Conservation (phyloP, 176 grass and related monocot species). For the Eragrostis curvula region DNA sequence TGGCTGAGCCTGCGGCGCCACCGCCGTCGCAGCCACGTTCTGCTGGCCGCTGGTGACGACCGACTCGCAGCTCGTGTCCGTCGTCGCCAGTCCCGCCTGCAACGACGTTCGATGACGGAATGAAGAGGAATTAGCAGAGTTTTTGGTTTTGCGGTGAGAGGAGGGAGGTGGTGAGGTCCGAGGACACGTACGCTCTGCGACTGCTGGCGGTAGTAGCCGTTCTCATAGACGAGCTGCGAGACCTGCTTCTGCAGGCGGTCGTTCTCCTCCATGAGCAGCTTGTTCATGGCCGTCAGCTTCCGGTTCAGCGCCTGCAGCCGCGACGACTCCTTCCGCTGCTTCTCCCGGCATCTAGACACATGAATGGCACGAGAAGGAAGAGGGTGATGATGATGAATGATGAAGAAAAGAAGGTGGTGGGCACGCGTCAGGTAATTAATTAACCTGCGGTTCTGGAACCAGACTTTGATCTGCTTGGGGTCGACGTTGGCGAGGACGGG, state of each 20-base stretch:
- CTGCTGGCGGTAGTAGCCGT: constrained; percentile 74
- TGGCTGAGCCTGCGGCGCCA: constrained; percentile 40
- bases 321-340: constrained; percentile 83
- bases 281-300: constrained; percentile 90
- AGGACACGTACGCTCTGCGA: constrained; percentile 45
- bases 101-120: neutral
- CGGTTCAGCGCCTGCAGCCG: constrained; percentile 70
- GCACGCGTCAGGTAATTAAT: too few species aligned
- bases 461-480: constrained; percentile 91
- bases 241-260: constrained; percentile 92
- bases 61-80: constrained; percentile 79
- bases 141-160: neutral
- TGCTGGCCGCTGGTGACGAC: constrained; percentile 73
- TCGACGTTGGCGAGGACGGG: constrained; percentile 69
- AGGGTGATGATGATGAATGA: too few species aligned
- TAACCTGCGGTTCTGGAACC: constrained; percentile 84
- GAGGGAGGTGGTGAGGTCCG: neutral
- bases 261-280: constrained; percentile 93
- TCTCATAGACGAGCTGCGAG: constrained; percentile 71
- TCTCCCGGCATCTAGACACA: constrained; percentile 68
- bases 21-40: constrained; percentile 40
- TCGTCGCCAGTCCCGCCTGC: constrained; percentile 64
- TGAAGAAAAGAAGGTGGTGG: neutral
- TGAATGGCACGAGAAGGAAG: neutral
- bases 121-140: too few species aligned